Conservation (phyloP, 139 green algal genomes). For the Asterochloris erici region DNA sequence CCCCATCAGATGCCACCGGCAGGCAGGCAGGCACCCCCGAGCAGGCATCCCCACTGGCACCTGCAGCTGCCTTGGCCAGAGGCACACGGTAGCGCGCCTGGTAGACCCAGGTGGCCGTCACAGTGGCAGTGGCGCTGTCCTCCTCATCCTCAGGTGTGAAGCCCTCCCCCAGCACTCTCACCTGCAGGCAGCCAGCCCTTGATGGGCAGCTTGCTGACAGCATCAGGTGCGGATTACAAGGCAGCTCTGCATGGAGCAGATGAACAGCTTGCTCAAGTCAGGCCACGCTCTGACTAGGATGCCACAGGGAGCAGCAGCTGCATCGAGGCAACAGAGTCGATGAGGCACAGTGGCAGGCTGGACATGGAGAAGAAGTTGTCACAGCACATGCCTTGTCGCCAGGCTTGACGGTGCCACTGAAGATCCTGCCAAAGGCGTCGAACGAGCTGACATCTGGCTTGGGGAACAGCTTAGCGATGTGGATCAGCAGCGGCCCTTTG, state of each 20-base stretch:
- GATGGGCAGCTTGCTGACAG: not conserved
- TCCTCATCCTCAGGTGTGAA: constrained; percentile 98
- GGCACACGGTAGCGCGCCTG: constrained; percentile 87
- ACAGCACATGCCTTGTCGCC: constrained; percentile 68
- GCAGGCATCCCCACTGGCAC: constrained; percentile 7
- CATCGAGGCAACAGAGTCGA: too few relatives aligned
- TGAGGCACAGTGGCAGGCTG: too few relatives aligned
- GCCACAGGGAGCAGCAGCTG: constrained; percentile 1
- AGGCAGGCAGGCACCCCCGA: not conserved
- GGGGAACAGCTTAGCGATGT: constrained; percentile 96
- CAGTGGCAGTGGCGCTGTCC: constrained; percentile 74
- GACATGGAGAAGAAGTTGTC: too few relatives aligned
- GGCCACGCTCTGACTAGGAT: not conserved
- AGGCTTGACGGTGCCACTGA: constrained; percentile 82
- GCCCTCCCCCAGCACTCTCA: constrained; percentile 73
- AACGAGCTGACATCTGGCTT: constrained; percentile 73
- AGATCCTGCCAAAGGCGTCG: constrained; percentile 89
- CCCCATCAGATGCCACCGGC: not conserved
- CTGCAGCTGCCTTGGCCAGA: constrained; percentile 65
- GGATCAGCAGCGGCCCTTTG: constrained; percentile 81
- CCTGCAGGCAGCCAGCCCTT: constrained; percentile 20
- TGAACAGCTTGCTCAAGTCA: not conserved
- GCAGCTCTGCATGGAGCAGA: not conserved
- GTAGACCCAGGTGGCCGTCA: constrained; percentile 67
- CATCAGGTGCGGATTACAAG: not conserved